These are phyloP conservation scores for Flaveria floridana DNA, from an alignment of 140 eudicot genomes.

Conservation along the genomic window DNA sequence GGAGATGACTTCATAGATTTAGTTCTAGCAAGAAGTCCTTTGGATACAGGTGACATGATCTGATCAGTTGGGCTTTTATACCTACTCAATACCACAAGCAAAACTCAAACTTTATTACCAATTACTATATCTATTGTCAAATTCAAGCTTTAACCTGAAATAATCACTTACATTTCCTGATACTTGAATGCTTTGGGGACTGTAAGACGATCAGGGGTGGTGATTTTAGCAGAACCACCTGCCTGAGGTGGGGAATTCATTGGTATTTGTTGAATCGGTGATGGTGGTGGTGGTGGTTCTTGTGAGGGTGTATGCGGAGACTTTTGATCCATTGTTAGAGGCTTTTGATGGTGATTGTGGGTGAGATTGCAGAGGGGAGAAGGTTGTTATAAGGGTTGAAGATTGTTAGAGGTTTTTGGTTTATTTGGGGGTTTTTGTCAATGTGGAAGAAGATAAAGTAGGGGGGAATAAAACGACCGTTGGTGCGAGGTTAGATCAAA, in stretches of 20 bases:
- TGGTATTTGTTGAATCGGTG: background rate
- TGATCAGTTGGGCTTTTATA: conserved; percentile 83
- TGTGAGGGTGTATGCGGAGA: conserved; percentile 27
- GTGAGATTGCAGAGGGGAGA: background rate
- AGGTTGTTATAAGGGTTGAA: conserved; percentile 21
- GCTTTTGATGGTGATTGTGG: conserved; percentile 12
- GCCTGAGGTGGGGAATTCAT: conserved; percentile 29
- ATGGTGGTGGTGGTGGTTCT: conserved; percentile 16
- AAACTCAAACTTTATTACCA: background rate
- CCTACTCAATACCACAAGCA: conserved; percentile 37
- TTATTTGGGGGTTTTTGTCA: conserved; percentile 10
- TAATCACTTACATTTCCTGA: conserved; percentile 51
- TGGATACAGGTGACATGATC: conserved; percentile 77
- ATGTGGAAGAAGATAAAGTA: conserved; percentile 2
- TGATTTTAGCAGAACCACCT: conserved; percentile 29
- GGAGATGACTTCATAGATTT: conserved; percentile 47
- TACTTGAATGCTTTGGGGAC: conserved; percentile 73
- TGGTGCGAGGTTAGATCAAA: conserved; percentile 5
- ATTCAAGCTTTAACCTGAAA: background rate
- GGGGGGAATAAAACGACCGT: conserved; percentile 31
- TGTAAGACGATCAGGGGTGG: conserved; percentile 66
- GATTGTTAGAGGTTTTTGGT: conserved; percentile 28
- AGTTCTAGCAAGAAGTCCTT: conserved; percentile 63
- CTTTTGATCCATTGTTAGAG: conserved; percentile 34
- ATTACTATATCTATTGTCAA: background rate